Percentiles rank a stretch among this genome's conserved stretches.
These are phyloP conservation scores for Evernia prunastri DNA, from an alignment of 495 filamentous ascomycete genomes.

Conservation along the genomic window DNA sequence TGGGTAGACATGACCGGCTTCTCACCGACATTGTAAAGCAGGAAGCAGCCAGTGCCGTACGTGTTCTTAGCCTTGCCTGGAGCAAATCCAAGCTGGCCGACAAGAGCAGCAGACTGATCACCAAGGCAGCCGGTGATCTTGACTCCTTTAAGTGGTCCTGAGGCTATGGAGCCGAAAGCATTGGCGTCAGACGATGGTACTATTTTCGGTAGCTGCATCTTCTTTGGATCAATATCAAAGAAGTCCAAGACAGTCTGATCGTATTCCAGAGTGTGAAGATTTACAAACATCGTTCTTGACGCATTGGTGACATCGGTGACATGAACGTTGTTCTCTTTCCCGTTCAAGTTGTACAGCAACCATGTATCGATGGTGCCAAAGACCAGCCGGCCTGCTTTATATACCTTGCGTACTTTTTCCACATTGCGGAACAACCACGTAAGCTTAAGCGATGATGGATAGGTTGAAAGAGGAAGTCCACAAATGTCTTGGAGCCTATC, in stretches of 20 bases:
- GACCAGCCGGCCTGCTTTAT: conserved; percentile 70
- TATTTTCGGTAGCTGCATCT: conserved; percentile 76
- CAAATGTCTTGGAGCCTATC: conserved; percentile 68
- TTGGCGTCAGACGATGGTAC: conserved; percentile 75
- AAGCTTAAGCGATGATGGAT: conserved; percentile 85
- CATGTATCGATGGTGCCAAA: conserved; percentile 95
- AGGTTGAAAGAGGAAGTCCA: conserved; percentile 86
- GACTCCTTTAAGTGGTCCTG: conserved; percentile 64
- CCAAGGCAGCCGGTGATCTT: conserved; percentile 82
- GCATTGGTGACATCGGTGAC: conserved; percentile 93
- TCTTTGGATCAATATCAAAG: conserved; percentile 70
- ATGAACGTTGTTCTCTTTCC: conserved; percentile 58
- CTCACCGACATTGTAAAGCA: conserved; percentile 87
- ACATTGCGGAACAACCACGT: conserved; percentile 77
- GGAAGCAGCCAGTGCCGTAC: conserved; percentile 92
- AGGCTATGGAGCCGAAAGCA: conserved; percentile 63
- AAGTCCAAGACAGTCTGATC: conserved; percentile 75
- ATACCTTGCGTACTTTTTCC: conserved; percentile 64
- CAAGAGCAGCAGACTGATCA: conserved; percentile 87
- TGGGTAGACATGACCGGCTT: conserved; percentile 88
- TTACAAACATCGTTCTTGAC: conserved; percentile 95
- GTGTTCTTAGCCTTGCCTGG: conserved; percentile 92
- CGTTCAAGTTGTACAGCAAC: conserved; percentile 87
- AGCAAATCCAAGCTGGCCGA: conserved; percentile 85
- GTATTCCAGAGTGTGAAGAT: conserved; percentile 79